Conservation (phyloP, 257 asterid genomes). For the Echium plantagineum region DNA sequence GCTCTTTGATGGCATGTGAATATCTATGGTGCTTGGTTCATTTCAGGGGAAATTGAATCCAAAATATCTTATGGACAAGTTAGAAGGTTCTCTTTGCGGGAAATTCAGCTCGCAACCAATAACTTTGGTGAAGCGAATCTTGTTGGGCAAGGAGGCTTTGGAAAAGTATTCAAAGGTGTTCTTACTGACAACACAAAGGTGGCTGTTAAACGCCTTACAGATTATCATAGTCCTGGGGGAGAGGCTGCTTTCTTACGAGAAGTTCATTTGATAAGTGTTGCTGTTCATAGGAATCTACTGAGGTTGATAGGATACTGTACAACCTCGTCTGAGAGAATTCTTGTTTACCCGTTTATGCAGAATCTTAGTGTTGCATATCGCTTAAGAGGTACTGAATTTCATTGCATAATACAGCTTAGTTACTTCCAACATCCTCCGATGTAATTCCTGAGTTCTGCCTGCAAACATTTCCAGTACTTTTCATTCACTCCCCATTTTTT, state of each 20-base stretch:
- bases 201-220: slow-evolving; percentile 71
- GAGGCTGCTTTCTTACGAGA: slow-evolving; percentile 83
- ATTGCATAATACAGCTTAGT: no score
- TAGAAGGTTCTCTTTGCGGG: slow-evolving; percentile 63
- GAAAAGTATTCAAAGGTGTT: slow-evolving; percentile 68
- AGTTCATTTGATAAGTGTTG: slow-evolving; percentile 69
- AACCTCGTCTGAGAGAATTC: slow-evolving; percentile 64
- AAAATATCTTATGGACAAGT: slow-evolving; percentile 62
- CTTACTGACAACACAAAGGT: slow-evolving; percentile 50
- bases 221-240: slow-evolving; percentile 75
- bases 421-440: no score
- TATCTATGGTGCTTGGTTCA: background rate
- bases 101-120: slow-evolving; percentile 70
- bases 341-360: slow-evolving; percentile 84
- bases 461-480: no score
- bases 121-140: slow-evolving; percentile 52
- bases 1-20: no score
- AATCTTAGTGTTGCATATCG: slow-evolving; percentile 87
- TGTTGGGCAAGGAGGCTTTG: slow-evolving; percentile 87
- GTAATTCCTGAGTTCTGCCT: no score
- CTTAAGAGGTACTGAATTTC: slow-evolving; percentile 44
- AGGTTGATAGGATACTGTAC: slow-evolving; percentile 72
- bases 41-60: slow-evolving; percentile 63
- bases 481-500: no score
- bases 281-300: slow-evolving; percentile 75